Evolutionary conservation across 1,284 basidiomycete genomes (phyloP), one percentile per base, ranked within the genome.

Genomic region (Porphyrellus sp.): DNA sequence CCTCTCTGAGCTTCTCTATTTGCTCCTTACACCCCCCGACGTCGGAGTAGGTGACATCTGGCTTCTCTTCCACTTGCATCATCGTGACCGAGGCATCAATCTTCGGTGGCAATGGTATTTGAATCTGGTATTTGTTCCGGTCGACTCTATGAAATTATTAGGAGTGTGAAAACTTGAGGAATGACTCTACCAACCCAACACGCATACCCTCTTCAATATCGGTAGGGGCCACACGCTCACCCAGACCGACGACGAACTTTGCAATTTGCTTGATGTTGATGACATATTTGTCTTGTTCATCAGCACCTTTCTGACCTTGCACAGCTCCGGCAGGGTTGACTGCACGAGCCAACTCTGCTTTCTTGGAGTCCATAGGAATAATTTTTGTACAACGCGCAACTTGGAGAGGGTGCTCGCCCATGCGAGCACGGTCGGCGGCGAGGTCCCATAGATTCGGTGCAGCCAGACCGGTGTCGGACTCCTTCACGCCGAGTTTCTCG

Each of bases 51-150:
- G 96, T 98, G 45, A 99, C 93, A 65, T 98, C 96, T 1, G 96
- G 96, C 71, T 98, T 96, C 75, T 99, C 96, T 72, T 99, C 96
- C 41, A 99, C 96, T 73, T 99, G 96, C 97, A 99, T 99, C 96
- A 99, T 98, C 15, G 97, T 99, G 5, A 99, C 97, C 0, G 94
- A 97, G 4, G 97, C 94, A 71, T 99, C 97, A 62, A 99, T 99
- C 77, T 97, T 98, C 34, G 97, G 97, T 39, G 97, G 97, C n/a
- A 99, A 75, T n/a, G 97, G 97, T 59, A 99, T 98, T 74, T 98
- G 93, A 60, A 99, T 99, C 72, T 98, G 95, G 71, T 99, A 99
- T 72, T 98, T 98, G 62, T 89, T 95, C 46, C 92, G 84, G 72
- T 94, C 89, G 59, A 94, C 86, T 58, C 92, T 90, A 59, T 23